Percentiles rank a stretch among this genome's conserved stretches.
Conservation (phyloP, 2,329 filamentous ascomycete genomes). For the Elsinoe necatrix region DNA sequence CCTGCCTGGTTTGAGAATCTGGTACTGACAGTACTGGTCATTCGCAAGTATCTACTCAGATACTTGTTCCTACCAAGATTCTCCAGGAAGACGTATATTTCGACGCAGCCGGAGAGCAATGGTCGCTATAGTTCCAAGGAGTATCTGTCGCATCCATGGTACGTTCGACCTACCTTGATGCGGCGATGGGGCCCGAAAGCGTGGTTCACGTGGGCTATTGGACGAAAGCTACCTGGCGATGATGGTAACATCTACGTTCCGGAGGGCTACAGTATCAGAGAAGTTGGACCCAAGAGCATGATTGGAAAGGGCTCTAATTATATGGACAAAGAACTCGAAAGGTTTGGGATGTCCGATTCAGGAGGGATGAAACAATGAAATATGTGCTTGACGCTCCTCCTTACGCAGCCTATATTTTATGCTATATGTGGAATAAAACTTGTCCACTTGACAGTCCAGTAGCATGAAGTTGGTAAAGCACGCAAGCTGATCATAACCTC, state of each 20-base stretch:
- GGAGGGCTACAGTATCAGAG: slow-evolving; percentile 47
- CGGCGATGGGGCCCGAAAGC: slow-evolving; percentile 35
- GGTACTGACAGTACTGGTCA: slow-evolving; percentile 40
- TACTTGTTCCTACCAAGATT: slow-evolving; percentile 53
- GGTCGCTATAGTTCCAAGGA: slow-evolving; percentile 42
- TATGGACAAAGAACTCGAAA: slow-evolving; percentile 24
- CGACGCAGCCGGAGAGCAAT: slow-evolving; percentile 43
- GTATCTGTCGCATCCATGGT: slow-evolving; percentile 59
- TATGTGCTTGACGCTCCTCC: too few relatives aligned
- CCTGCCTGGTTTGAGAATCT: background rate
- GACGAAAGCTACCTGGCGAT: slow-evolving; percentile 42
- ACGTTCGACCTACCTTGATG: slow-evolving; percentile 29
- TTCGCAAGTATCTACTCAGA: slow-evolving; percentile 49
- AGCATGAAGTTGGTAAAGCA: background rate
- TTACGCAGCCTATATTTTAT: too few relatives aligned
- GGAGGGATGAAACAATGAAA: background rate
- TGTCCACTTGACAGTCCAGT: background rate
- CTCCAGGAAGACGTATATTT: slow-evolving; percentile 27
- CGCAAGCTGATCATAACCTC: background rate
- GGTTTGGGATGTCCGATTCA: background rate
- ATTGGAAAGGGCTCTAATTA: slow-evolving; percentile 38
- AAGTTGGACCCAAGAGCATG: slow-evolving; percentile 54
- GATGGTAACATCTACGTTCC: slow-evolving; percentile 40
- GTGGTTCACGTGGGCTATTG: slow-evolving; percentile 40
- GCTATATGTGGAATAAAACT: slow-evolving; percentile 1